Base-by-base conservation (phyloP, 345 rosid genomes). In the Melastoma malabathricum region DNA sequence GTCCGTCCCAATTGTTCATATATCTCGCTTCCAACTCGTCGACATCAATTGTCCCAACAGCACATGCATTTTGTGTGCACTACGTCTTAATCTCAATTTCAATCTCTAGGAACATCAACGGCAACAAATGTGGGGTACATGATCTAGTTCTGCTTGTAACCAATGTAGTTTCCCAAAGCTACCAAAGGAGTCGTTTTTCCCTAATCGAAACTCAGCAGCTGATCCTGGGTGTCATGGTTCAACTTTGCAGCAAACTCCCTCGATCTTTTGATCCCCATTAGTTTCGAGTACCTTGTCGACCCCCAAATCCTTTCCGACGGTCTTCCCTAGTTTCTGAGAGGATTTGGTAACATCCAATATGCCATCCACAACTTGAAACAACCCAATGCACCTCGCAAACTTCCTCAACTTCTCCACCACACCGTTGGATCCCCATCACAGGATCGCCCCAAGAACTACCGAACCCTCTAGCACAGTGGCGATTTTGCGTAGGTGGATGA, bases 261-360 rank as follows among this genome's bases (percentile, higher is more conserved):
- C 0, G 98, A 81, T 56, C 77, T 72, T 62, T 87, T 88, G 16
- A 92, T 58, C 41, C 98, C 98, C 72, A 92, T 46, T n/a, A 87
- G 64, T 68, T 83, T 92, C 0, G 98, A 97, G 56, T 84, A 92
- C 0, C 95, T 92, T 10, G 61, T 56, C 44, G 87, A 87, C 64
- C 84, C 94, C 72, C 75, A 92, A 64, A 55, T 92, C 98, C 67
- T 92, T 92, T 16, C 98, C 97, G 0, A 95, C 98, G 3, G 98
- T 87, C 71, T 92, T 87, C 18, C 98, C 98, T 55, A 87, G 44
- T 51, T 92, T 95, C 43, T 77, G 38, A 0, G 95, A 84, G 1
- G 98, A 84, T 61, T 68, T 78, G 1, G 98, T 92, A 50, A 92
- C 75, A 59, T 92, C 98, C 48, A 92, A 82, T n/a, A 92, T 84